Evolutionary conservation across 345 rosid genomes (phyloP).

Genomic region (Linum usitatissimum): DNA sequence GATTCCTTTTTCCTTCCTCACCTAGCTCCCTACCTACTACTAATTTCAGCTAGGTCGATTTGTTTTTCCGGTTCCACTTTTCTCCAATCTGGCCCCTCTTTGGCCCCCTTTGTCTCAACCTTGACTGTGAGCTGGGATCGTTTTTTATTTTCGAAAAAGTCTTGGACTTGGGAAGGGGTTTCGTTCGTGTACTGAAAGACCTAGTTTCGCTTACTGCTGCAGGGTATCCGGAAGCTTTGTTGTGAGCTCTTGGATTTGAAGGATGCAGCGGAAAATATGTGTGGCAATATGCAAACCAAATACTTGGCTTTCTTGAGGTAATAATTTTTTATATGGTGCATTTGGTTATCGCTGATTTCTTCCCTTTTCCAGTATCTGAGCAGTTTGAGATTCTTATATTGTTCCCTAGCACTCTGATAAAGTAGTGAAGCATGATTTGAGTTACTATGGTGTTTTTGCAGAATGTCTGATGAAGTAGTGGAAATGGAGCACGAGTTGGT

Average conservation of each 20-base stretch:
- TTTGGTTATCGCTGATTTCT: background rate
- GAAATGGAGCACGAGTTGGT: conserved; percentile 89
- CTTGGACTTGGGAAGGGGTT: background rate
- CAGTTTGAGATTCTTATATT: background rate
- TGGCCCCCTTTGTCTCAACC: background rate
- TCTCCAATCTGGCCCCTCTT: conserved; percentile 9
- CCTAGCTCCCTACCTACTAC: background rate
- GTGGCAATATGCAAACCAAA: conserved; percentile 72
- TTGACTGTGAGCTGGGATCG: background rate
- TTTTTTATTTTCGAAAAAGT: background rate
- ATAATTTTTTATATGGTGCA: background rate
- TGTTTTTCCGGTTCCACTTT: background rate
- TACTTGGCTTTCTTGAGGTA: conserved; percentile 87
- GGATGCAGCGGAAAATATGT: conserved; percentile 84
- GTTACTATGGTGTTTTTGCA: conserved; percentile 23
- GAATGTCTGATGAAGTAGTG: conserved; percentile 88
- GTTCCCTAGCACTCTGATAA: background rate
- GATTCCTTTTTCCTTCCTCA: background rate
- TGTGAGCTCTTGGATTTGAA: conserved; percentile 96
- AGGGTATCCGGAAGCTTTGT: conserved; percentile 89
- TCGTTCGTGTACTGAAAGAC: background rate
- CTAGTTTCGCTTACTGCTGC: conserved; percentile 14
- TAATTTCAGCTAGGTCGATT: background rate
- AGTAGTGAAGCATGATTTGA: background rate
- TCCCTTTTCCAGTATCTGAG: background rate